Evolutionary conservation across 169 alveolate species (phyloP), one percentile per base, ranked within the genome.

Genomic region (Eimeria brunetti): DNA sequence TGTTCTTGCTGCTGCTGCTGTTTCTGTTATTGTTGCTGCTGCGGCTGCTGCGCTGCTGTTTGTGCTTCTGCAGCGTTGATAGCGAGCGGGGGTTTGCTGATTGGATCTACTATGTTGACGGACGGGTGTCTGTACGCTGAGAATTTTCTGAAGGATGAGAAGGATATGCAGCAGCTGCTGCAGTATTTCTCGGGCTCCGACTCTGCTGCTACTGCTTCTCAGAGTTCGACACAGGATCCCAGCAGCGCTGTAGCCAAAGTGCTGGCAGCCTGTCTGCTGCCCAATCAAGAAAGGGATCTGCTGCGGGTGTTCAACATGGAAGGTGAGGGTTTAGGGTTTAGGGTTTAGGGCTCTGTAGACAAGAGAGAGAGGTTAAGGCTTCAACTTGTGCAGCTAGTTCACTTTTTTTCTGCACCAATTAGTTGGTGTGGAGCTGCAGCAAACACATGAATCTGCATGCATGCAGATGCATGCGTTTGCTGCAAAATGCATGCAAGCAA

Each of bases 41-140:
- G 71, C 27, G 7, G 38, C 30, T 8, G 49, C 88, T 30, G 71
- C 24, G 60, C 33, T 49, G 0, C 20, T 41, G 1, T 24, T 36
- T n/a, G 38, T 62, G 73, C 51, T 33, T 33, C 33, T 62, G 62
- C 81, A 85, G 92, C 92, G 6, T 83, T 85, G 12, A 27, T 85
- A 9, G 80, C 83, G 27, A 60, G 92, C 33, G 80, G 92, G 12
- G 62, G 41, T 2, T 44, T 85, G 69, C 36, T 85, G 81, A 62
- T 62, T 30, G 80, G 81, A 2, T 58, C 92, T 27, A 24, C 80
- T 20, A 49, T 60, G 60, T 36, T 85, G 49, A 85, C 92, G 6
- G 92, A 85, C 46, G 92, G 92, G 64, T 85, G 81, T 24, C 58
- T 85, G 46, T 85, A 85, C 83, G 62, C 80, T 24, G 67, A 24